These are phyloP conservation scores for Neocatenulostroma microsporum DNA, from an alignment of 2,329 filamentous ascomycete genomes.

Conservation along the genomic window DNA sequence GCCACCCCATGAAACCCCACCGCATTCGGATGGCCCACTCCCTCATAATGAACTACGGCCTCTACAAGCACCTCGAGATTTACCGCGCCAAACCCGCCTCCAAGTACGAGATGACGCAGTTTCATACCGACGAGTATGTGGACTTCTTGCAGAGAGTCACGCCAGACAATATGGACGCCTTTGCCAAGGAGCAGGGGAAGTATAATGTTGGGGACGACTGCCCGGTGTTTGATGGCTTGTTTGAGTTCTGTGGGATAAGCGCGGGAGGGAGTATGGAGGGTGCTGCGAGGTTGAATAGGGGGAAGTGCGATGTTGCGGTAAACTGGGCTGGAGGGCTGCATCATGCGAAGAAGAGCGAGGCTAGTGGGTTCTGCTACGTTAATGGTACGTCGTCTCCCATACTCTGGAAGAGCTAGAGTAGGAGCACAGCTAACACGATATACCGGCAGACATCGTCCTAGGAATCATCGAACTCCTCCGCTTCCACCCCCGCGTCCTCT, in stretches of 20 bases:
- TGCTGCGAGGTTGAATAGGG: constrained; percentile 58
- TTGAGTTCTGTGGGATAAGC: constrained; percentile 64
- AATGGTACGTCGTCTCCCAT: constrained; percentile 31
- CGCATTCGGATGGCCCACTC: constrained; percentile 59
- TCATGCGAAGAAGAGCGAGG: constrained; percentile 44
- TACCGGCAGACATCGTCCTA: constrained; percentile 53
- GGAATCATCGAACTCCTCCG: constrained; percentile 58
- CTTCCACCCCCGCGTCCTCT: constrained; percentile 57
- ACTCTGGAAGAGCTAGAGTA: too few relatives aligned
- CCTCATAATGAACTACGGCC: constrained; percentile 63
- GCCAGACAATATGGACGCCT: constrained; percentile 96
- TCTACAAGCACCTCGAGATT: constrained; percentile 68
- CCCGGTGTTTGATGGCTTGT: constrained; percentile 62
- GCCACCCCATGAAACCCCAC: constrained; percentile 61
- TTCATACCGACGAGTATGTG: constrained; percentile 66
- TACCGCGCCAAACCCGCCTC: constrained; percentile 47
- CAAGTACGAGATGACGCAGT: constrained; percentile 65
- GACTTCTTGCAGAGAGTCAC: constrained; percentile 78
- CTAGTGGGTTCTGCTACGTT: constrained; percentile 42
- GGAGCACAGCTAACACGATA: constrained; percentile 5
- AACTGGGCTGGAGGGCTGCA: constrained; percentile 46
- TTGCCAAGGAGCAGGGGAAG: constrained; percentile 79
- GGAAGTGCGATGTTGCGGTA: constrained; percentile 59
- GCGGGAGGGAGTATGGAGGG: constrained; percentile 65
- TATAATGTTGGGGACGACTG: constrained; percentile 58